Base-by-base conservation (phyloP, 202 grass and related monocot genomes). In the Setaria italica region DNA sequence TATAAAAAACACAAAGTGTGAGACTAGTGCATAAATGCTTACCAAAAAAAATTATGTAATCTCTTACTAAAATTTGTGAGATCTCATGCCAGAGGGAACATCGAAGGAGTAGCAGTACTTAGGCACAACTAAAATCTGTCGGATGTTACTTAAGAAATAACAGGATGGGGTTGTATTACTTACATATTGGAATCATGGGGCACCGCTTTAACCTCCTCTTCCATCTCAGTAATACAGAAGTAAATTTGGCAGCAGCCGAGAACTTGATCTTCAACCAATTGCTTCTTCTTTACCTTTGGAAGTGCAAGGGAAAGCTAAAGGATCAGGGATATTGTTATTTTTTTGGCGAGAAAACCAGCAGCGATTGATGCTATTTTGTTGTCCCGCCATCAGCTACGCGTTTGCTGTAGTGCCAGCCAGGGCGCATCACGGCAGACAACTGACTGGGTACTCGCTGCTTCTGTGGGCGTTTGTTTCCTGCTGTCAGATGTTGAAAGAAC, bases 1-100 rank as follows among this genome's bases (percentile, higher is more conserved):
- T 76, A 41, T 41, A 55, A 6, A 74, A 76, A 76, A 7, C 4
- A 57, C 33, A 76, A 76, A 57, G 73, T 76, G 3, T 58, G 34
- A 76, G 34, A 76, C 1, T 76, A 76, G 33, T 41, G 53, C 48
- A 74, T 53, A 74, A 3, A 74, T 53, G 16, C 14, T 74, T 16
- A 74, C 14, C 30, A 4, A 53, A 74, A 74, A 74, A 30, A 14
- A 9, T 30, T 11, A 49, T 16, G 13, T 72, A 72, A 49, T 16
- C 11, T 72, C 13, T 49, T 49, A 49, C 43, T 73, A 35, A 74
- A 73, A 74, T 53, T 34, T 19, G 30, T 34, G 32, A 15, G 13
- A 35, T 65, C 13, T 35, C 12, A 42, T 76, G 19, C 17, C 34
- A 57, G 12, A 58, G 19, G 7, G 51, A 76, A 39, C 50, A 56